Evolutionary conservation across 2,329 filamentous ascomycete genomes (phyloP).

Genomic region (Xylariaceae sp.): DNA sequence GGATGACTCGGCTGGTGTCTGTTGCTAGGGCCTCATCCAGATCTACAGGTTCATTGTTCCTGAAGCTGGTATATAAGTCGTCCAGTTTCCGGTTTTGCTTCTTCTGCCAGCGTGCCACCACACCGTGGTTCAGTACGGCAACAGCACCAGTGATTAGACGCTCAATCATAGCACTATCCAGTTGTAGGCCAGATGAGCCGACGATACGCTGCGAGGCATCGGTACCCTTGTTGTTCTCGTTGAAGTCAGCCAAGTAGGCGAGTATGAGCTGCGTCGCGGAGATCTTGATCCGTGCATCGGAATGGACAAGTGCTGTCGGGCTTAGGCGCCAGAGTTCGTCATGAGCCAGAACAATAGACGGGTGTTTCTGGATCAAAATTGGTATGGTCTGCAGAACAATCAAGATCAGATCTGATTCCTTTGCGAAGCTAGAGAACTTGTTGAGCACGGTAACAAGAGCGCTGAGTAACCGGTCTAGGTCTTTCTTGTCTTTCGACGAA

Average conservation of each 20-base stretch:
- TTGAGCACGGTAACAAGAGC: conserved; percentile 50
- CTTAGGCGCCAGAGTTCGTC: conserved; percentile 66
- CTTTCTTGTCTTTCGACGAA: conserved; percentile 57
- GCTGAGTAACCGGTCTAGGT: conserved; percentile 58
- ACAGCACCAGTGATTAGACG: conserved; percentile 42
- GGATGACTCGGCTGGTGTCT: conserved; percentile 73
- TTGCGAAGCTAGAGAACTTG: conserved; percentile 47
- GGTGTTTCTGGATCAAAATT: conserved; percentile 62
- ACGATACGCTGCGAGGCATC: conserved; percentile 55
- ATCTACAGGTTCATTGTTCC: conserved; percentile 15
- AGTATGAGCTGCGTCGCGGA: conserved; percentile 69
- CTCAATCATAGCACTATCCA: conserved; percentile 60
- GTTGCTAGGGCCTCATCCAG: conserved; percentile 70
- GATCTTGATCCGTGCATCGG: conserved; percentile 69
- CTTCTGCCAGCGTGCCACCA: conserved; percentile 31
- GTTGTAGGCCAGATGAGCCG: conserved; percentile 64
- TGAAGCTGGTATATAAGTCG: conserved; percentile 1
- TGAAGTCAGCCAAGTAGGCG: conserved; percentile 75
- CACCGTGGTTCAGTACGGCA: conserved; percentile 36
- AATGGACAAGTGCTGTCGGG: conserved; percentile 63
- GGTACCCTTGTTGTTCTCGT: conserved; percentile 52
- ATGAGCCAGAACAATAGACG: conserved; percentile 58
- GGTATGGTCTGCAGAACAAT: conserved; percentile 65
- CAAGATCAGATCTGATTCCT: conserved; percentile 68
- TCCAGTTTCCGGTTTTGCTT: conserved; percentile 23